Conservation (phyloP, 495 filamentous ascomycete genomes). For the Lophium mytilinum region DNA sequence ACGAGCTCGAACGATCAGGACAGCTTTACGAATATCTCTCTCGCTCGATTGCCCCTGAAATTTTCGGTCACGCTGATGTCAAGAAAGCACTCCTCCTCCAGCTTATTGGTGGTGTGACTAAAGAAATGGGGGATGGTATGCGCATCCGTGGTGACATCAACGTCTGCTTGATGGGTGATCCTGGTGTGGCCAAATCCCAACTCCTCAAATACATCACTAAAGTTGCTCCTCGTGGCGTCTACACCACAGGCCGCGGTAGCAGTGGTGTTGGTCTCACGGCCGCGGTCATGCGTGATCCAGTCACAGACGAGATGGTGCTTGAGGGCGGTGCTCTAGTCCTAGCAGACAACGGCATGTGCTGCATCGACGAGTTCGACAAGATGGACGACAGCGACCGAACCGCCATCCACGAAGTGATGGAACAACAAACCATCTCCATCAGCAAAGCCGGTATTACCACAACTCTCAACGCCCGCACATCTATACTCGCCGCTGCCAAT, state of each 20-base stretch:
- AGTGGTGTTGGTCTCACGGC: conserved; percentile 96
- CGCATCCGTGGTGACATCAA: conserved; percentile 97
- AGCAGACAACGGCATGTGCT: conserved; percentile 97
- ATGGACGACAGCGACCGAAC: conserved; percentile 97
- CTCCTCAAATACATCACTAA: conserved; percentile 97
- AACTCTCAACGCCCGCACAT: conserved; percentile 89
- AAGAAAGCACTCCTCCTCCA: conserved; percentile 95
- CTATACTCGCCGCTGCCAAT: conserved; percentile 96
- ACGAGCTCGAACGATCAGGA: conserved; percentile 68
- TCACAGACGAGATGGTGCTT: conserved; percentile 97
- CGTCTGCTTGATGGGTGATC: conserved; percentile 97
- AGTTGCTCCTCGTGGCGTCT: conserved; percentile 92
- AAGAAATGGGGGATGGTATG: conserved; percentile 97
- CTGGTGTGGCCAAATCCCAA: conserved; percentile 98
- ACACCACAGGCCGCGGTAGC: conserved; percentile 93
- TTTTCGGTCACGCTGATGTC: conserved; percentile 91
- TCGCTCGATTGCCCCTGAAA: conserved; percentile 94
- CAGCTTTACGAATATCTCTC: conserved; percentile 92
- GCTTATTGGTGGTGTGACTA: conserved; percentile 91
- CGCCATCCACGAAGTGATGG: conserved; percentile 99
- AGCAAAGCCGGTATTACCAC: conserved; percentile 97
- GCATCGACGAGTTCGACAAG: conserved; percentile 99
- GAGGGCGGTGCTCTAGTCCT: conserved; percentile 94
- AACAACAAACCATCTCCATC: conserved; percentile 98
- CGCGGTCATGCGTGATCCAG: conserved; percentile 95